Conservation (phyloP, 2,329 filamentous ascomycete species). For the Xylariaceae sp. region DNA sequence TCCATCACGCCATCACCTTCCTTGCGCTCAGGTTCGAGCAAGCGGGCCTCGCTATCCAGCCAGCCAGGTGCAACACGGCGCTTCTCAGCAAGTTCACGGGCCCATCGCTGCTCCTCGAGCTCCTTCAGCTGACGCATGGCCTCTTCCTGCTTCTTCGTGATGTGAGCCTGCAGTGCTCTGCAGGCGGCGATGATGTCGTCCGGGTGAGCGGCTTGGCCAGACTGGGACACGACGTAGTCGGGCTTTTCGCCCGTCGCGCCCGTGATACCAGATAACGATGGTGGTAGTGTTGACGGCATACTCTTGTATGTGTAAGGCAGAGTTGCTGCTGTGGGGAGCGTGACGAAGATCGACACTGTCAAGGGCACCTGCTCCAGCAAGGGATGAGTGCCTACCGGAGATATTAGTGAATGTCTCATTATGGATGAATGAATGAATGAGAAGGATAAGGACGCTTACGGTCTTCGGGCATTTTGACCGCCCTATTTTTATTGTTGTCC, state of each 20-base stretch:
- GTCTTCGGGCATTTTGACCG: constrained; percentile 37
- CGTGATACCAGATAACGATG: constrained; percentile 55
- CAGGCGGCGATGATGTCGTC: constrained; percentile 81
- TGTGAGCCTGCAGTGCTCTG: constrained; percentile 68
- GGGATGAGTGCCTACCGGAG: constrained; percentile 66
- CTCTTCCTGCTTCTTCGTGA: constrained; percentile 62
- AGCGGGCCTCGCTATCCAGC: constrained; percentile 66
- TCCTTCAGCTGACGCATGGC: constrained; percentile 61
- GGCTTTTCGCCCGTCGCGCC: constrained; percentile 44
- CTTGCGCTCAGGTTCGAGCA: constrained; percentile 62
- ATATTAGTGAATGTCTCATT: neutral
- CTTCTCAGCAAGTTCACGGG: constrained; percentile 71
- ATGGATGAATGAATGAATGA: constrained; percentile 16
- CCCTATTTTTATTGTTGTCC: neutral
- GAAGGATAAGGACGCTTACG: constrained; percentile 23
- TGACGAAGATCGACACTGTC: constrained; percentile 90
- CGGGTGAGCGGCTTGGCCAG: constrained; percentile 79
- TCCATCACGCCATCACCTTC: constrained; percentile 16
- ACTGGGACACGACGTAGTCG: constrained; percentile 70
- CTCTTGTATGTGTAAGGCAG: constrained; percentile 93
- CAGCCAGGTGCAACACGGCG: constrained; percentile 73
- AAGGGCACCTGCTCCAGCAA: constrained; percentile 88
- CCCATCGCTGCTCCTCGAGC: constrained; percentile 63
- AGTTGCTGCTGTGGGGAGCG: constrained; percentile 81
- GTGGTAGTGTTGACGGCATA: constrained; percentile 80